Conservation (phyloP, 2,329 filamentous ascomycete species). For the Monosporascus sp. region DNA sequence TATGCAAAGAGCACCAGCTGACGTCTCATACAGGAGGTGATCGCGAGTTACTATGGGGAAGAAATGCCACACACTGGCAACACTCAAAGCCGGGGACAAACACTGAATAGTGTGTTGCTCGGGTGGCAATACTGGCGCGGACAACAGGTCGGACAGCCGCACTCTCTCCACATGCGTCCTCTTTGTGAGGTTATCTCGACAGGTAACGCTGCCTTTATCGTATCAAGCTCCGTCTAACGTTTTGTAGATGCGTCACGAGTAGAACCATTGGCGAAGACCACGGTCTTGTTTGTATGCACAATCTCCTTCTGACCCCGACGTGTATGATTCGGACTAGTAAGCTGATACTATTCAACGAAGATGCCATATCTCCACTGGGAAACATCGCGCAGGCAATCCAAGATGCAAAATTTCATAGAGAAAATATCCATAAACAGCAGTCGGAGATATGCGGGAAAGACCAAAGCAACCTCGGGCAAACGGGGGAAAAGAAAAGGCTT, state of each 20-base stretch:
- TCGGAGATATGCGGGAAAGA: not conserved
- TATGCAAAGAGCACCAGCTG: not conserved
- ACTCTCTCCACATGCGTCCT: slow-evolving; percentile 32
- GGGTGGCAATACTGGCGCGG: slow-evolving; percentile 30
- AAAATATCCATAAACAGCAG: not conserved
- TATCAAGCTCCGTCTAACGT: not conserved
- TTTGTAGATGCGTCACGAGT: not conserved
- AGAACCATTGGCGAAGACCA: slow-evolving; percentile 15
- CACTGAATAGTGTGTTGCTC: slow-evolving; percentile 21
- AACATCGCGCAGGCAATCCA: slow-evolving; percentile 3
- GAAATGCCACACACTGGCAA: not conserved
- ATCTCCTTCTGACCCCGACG: not conserved
- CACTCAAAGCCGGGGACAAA: slow-evolving; percentile 1
- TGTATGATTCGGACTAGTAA: not conserved
- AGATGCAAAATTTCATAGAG: slow-evolving; percentile 1
- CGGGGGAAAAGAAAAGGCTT: too few species aligned
- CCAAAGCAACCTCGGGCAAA: not conserved
- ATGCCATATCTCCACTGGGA: slow-evolving; percentile 12
- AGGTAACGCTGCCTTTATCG: slow-evolving; percentile 9
- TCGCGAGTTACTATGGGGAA: slow-evolving; percentile 25
- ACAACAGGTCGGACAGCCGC: slow-evolving; percentile 27
- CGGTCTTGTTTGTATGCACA: slow-evolving; percentile 26
- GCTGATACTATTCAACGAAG: not conserved
- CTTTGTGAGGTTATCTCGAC: slow-evolving; percentile 28
- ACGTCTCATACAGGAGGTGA: slow-evolving; percentile 17